Percentiles rank a stretch among this genome's conserved stretches.
These are phyloP conservation scores for Suillus subalutaceus DNA, from an alignment of 768 basidiomycete genomes.

Conservation along the genomic window DNA sequence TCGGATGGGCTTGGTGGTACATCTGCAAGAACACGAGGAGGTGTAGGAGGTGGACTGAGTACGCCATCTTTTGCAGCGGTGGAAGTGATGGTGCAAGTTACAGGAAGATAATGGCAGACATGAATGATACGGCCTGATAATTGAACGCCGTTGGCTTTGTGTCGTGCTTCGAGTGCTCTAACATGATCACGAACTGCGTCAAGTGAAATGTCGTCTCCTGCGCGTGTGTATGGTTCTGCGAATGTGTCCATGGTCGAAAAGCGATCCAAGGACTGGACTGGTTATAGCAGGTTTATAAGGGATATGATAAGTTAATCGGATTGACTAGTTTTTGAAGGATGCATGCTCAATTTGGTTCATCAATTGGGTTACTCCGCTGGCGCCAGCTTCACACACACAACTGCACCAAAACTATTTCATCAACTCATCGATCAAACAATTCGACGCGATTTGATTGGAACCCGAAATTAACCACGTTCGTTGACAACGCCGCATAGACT, in stretches of 20 bases:
- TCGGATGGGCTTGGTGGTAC: constrained; percentile 41
- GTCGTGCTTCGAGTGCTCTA: constrained; percentile 68
- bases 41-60: constrained; percentile 78
- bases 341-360: not conserved
- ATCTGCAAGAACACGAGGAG: constrained; percentile 59
- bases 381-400: too few species aligned
- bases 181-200: constrained; percentile 78
- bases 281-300: not conserved
- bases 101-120: constrained; percentile 87
- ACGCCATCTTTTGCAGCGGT: constrained; percentile 45
- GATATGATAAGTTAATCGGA: not conserved
- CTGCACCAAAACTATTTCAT: too few species aligned
- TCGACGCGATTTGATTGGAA: too few species aligned
- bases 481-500: too few species aligned
- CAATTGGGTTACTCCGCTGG: not conserved
- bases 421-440: too few species aligned
- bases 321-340: not conserved
- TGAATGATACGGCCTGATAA: constrained; percentile 91
- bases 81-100: constrained; percentile 60
- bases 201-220: constrained; percentile 67
- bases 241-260: constrained; percentile 65
- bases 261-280: not conserved
- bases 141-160: constrained; percentile 66
- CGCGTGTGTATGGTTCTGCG: constrained; percentile 67
- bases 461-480: too few species aligned